A percentile compares a stretch with the other conserved stretches of the same genome.
Evolutionary conservation across 73 alveolate genomes (phyloP).

Genomic region (Symbiodinium pilosum): DNA sequence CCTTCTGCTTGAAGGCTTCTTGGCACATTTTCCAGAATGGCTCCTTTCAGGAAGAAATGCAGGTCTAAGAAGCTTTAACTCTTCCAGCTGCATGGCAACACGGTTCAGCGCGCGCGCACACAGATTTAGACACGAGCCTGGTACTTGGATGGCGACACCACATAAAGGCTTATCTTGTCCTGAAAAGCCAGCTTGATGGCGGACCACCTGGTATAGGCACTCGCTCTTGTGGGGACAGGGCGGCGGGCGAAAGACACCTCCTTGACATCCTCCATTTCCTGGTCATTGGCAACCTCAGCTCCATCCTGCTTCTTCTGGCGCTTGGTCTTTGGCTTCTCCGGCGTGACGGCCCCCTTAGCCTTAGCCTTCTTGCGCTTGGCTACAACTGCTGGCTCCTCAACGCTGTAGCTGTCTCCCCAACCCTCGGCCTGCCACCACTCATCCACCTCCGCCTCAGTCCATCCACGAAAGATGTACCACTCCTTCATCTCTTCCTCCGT

Average conservation of each 20-base stretch:
- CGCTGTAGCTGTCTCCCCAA: not conserved
- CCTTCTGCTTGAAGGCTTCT: not conserved
- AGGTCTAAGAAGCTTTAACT: too few species aligned
- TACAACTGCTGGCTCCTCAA: not conserved
- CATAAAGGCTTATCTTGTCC: not conserved
- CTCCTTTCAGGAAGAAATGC: not conserved
- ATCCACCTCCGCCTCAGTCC: not conserved
- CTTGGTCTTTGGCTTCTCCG: too few species aligned
- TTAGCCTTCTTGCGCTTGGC: too few species aligned
- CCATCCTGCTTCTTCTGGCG: not conserved
- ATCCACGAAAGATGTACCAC: not conserved
- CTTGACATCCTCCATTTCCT: not conserved
- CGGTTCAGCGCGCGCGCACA: too few species aligned
- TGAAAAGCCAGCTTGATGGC: not conserved
- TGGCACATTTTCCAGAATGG: not conserved
- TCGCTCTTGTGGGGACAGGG: not conserved
- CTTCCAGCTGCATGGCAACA: too few species aligned
- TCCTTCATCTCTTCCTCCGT: not conserved
- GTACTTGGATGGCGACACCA: not conserved
- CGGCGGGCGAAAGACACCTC: not conserved
- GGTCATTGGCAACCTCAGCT: not conserved
- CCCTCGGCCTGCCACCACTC: not conserved
- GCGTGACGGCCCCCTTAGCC: too few species aligned
- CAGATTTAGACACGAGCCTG: too few species aligned
- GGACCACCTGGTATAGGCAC: not conserved